phyloP scores from a whole-genome alignment of 805 yeast species.

The Tetrapisispora nanseiensis region DNA sequence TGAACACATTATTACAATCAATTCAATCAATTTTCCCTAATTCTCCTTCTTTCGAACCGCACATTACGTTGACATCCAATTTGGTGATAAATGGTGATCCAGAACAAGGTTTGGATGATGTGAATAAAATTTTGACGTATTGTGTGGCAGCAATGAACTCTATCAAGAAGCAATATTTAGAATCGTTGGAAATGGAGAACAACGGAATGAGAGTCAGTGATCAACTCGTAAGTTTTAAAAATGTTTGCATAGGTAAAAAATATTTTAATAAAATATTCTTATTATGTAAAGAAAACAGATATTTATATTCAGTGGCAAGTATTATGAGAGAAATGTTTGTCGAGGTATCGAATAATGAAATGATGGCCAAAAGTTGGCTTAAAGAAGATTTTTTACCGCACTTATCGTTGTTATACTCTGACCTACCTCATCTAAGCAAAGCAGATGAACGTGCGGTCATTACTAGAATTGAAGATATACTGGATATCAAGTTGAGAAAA shows the following conservation, averaged over 20 bases:
- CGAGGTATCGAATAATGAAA: conserved; percentile 16
- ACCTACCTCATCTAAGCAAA: conserved; percentile 53
- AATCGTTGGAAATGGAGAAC: conserved; percentile 8
- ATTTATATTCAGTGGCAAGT: conserved; percentile 30
- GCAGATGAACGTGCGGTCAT: conserved; percentile 55
- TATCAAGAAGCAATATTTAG: conserved; percentile 10
- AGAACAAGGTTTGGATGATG: conserved; percentile 34
- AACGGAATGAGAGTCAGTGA: conserved; percentile 3
- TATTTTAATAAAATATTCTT: conserved; percentile 24
- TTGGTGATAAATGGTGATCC: conserved; percentile 36
- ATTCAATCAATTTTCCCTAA: conserved; percentile 63
- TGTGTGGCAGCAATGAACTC: conserved; percentile 45
- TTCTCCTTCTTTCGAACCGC: conserved; percentile 64
- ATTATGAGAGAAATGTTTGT: conserved; percentile 51
- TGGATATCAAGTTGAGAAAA: conserved; percentile 34
- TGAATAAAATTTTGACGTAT: conserved; percentile 46
- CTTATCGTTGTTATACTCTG: conserved; percentile 59
- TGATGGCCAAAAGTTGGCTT: conserved; percentile 50
- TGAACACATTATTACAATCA: conserved; percentile 52
- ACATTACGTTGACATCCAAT: conserved; percentile 63
- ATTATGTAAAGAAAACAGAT: conserved; percentile 20
- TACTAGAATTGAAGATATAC: conserved; percentile 55
- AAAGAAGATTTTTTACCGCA: conserved; percentile 56
- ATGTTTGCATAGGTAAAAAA: conserved; percentile 20
- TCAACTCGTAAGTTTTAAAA: conserved; percentile 17